Evolutionary conservation across 495 filamentous ascomycete species (phyloP), one percentile per base, ranked within the genome.

Genomic region (Penicillium taxi): DNA sequence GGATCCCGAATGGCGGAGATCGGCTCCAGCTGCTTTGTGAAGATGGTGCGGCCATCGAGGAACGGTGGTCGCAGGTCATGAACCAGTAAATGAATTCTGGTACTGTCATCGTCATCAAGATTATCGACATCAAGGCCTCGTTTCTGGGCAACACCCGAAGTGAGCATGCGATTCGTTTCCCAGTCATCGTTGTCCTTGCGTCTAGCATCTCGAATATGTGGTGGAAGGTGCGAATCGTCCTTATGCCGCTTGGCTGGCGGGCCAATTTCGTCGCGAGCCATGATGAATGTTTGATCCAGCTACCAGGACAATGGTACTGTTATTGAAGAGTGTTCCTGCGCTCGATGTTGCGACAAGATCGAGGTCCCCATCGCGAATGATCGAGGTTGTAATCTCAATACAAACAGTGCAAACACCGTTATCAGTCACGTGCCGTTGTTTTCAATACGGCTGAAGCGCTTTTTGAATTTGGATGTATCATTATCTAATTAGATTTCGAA

Each of bases 161-260:
- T 93, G 27, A 96, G 78, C 93, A 99, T 96, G 24, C 91, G 85
- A 62, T 99, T 96, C 11, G 88, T 89, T 57, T 98, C 91, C 91
- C 91, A 98, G 18, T 86, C 88, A 69, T 98, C 91, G 16, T 84
- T 82, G 54, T 96, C 91, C 55, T 88, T 89, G 62, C 94, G 86
- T 59, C 82, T 89, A 56, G 64, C 66, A 39, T 70, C 61, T 47
- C 63, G 64, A n/a, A 68, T 48, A 12, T 53, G 49, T 29, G 52
- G 39, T 24, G 63, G 63, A 4, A 67, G 56, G 37, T 63, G 56
- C 11, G 43, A 46, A 37, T 56, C 55, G 46, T 54, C 61, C 45
- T 67, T 68, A 38, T 52, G 66, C 53, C 63, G 48, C 47, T 68
- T 68, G 44, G 64, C 59, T 14, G 66, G 63, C 26, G 64, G 66